phyloP scores from a whole-genome alignment of 768 basidiomycete genomes.

The Kwoniella europaea region DNA sequence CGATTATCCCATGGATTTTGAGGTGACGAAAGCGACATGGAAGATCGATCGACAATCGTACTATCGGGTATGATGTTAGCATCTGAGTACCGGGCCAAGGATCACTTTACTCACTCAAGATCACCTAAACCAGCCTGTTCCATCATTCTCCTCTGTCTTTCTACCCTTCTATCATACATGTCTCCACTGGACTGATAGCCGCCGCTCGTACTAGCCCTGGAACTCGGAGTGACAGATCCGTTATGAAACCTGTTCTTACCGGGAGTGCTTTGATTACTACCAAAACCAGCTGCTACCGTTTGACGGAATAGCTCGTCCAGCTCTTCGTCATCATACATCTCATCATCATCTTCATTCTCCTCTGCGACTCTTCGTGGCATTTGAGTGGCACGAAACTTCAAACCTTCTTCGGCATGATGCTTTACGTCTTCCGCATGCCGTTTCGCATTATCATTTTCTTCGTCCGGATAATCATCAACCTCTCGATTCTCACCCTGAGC shows the following conservation, averaged over 20 bases:
- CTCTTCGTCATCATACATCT: constrained; percentile 48
- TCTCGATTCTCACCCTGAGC: constrained; percentile 56
- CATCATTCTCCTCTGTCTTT: constrained; percentile 36
- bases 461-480: constrained; percentile 54
- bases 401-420: constrained; percentile 47
- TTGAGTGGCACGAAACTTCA: constrained; percentile 44
- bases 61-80: constrained; percentile 4
- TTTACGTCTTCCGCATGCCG: constrained; percentile 37
- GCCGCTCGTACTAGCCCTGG: constrained; percentile 11
- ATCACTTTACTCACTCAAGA: constrained; percentile 35
- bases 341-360: constrained; percentile 20
- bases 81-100: too few species aligned
- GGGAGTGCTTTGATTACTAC: constrained; percentile 33
- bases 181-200: constrained; percentile 1
- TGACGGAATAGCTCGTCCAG: constrained; percentile 44
- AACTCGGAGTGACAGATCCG: constrained; percentile 37
- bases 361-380: constrained; percentile 18
- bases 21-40: constrained; percentile 35
- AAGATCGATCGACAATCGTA: constrained; percentile 50
- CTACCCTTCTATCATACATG: constrained; percentile 20
- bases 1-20: constrained; percentile 39
- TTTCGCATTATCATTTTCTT: constrained; percentile 28
- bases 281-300: constrained; percentile 32
- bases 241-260: constrained; percentile 8
- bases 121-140: constrained; percentile 50